phyloP scores from a whole-genome alignment of 2,329 filamentous ascomycete species.

The Chaetothyriales sp. region DNA sequence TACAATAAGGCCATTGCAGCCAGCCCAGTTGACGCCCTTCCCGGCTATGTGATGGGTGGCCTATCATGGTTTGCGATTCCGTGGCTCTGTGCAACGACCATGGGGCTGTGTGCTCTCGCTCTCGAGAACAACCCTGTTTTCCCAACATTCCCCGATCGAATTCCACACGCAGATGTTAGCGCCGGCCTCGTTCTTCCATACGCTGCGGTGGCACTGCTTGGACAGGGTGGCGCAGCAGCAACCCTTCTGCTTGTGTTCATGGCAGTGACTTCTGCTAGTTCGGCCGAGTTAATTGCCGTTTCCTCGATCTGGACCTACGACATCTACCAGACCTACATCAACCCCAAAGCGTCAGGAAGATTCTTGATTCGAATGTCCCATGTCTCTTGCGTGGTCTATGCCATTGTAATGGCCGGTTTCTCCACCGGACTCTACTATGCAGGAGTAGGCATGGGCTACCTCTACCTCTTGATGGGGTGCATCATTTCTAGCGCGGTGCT shows the following conservation, averaged over 20 bases:
- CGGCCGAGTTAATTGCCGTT: constrained; percentile 71
- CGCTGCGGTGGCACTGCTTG: constrained; percentile 68
- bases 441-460: constrained; percentile 72
- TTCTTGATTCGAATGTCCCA: constrained; percentile 70
- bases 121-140: constrained; percentile 54
- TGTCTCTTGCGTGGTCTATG: constrained; percentile 56
- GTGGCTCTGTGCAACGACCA: constrained; percentile 75
- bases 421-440: constrained; percentile 59
- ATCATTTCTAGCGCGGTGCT: constrained; percentile 77
- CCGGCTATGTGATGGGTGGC: constrained; percentile 76
- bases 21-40: constrained; percentile 67
- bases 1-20: constrained; percentile 92
- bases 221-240: constrained; percentile 62
- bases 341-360: constrained; percentile 59
- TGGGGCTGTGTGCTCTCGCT: constrained; percentile 68
- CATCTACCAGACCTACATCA: constrained; percentile 74
- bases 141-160: constrained; percentile 47
- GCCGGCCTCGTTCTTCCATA: constrained; percentile 76
- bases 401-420: constrained; percentile 61
- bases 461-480: constrained; percentile 82
- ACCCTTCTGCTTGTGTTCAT: constrained; percentile 75
- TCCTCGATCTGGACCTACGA: constrained; percentile 83
- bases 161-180: constrained; percentile 58
- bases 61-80: constrained; percentile 87
- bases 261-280: constrained; percentile 74